Conservation (phyloP, 78 protist genomes). For the Monosiga brevicollis region DNA sequence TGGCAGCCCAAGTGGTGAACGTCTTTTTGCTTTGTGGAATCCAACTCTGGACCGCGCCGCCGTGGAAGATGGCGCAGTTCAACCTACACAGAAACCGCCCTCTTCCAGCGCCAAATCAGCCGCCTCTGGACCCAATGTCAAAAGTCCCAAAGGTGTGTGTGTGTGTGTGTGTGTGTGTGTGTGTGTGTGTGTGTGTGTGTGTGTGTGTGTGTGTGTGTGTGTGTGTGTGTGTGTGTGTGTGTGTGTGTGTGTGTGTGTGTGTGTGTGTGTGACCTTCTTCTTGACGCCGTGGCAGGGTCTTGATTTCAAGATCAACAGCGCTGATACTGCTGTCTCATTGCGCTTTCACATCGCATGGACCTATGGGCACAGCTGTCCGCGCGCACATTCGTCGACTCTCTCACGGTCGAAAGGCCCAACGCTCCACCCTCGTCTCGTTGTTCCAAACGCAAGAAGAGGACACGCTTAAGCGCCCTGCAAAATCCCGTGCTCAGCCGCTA, state of each 20-base stretch:
- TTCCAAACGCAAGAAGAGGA: too few relatives aligned
- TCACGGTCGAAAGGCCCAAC: too few relatives aligned
- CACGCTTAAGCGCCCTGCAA: too few relatives aligned
- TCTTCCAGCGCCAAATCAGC: not conserved
- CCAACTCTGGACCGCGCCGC: not conserved
- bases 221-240: not conserved
- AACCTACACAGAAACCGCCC: not conserved
- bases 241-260: not conserved
- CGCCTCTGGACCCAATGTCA: not conserved
- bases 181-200: not conserved
- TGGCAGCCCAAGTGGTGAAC: not conserved
- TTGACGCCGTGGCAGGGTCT: too few relatives aligned
- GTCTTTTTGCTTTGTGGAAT: not conserved
- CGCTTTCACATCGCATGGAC: too few relatives aligned
- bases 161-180: not conserved
- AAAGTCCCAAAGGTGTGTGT: not conserved
- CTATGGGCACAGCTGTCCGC: too few relatives aligned
- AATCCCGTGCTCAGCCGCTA: too few relatives aligned
- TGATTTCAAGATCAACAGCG: too few relatives aligned
- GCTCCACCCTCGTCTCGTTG: too few relatives aligned
- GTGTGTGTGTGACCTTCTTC: not conserved
- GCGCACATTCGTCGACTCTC: too few relatives aligned
- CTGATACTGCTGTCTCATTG: too few relatives aligned
- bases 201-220: not conserved
- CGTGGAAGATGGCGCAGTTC: not conserved